Evolutionary conservation across 768 basidiomycete genomes (phyloP).

Genomic region (Dictyophora rubrovolvata): DNA sequence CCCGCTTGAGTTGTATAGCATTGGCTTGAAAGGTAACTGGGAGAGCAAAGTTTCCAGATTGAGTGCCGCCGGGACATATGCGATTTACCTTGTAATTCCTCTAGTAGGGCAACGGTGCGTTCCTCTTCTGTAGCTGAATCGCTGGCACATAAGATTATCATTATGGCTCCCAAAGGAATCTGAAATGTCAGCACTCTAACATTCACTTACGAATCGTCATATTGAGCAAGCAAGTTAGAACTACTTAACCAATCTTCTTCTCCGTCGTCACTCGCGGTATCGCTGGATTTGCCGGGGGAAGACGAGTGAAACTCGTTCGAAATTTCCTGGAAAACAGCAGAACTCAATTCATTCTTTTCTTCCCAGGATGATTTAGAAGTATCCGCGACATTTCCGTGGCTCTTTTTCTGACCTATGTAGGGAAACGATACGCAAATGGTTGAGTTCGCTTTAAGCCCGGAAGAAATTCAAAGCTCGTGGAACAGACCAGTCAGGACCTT

Average conservation of each 20-base stretch:
- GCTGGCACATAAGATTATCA: neutral
- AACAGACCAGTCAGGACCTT: neutral
- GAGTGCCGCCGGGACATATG: neutral
- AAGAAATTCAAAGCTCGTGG: neutral
- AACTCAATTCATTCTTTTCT: neutral
- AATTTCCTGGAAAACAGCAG: neutral
- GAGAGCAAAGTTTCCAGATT: neutral
- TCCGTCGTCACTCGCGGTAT: neutral
- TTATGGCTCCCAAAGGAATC: neutral
- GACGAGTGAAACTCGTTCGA: neutral
- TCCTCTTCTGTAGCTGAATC: slow-evolving; percentile 6
- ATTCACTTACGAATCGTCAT: slow-evolving; percentile 4
- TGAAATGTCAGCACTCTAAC: neutral
- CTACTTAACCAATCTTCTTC: slow-evolving; percentile 1
- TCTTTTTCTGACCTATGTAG: no score
- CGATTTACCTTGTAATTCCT: neutral
- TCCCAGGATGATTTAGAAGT: neutral
- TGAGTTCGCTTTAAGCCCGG: neutral
- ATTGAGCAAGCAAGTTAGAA: slow-evolving; percentile 4
- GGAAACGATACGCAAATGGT: neutral
- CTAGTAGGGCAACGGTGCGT: slow-evolving; percentile 3
- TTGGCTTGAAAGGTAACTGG: slow-evolving; percentile 4
- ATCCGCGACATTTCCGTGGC: neutral
- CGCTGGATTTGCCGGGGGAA: neutral
- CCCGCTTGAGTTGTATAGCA: slow-evolving; percentile 1